Evolutionary conservation across 352 stramenopile species (phyloP).

Genomic region (Bremia lactucae): DNA sequence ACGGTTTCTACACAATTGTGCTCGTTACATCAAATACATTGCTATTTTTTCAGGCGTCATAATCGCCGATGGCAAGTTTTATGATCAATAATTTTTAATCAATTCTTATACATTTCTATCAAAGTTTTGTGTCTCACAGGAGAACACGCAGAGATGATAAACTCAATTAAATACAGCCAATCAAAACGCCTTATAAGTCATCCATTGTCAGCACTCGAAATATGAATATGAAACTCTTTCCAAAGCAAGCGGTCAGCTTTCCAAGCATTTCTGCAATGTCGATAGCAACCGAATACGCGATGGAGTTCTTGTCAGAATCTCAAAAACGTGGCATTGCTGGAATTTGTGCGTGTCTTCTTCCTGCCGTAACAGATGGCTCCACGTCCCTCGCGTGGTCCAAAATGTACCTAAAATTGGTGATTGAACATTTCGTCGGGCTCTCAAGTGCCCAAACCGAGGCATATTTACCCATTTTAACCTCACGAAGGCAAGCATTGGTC

Average conservation of each 20-base stretch:
- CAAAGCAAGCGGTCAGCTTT: neutral
- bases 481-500: constrained; percentile 11
- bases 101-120: too few relatives aligned
- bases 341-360: constrained; percentile 56
- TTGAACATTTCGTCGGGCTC: constrained; percentile 54
- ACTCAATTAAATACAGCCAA: constrained; percentile 6
- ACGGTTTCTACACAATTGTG: constrained; percentile 12
- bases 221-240: constrained; percentile 21
- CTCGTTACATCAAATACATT: too few relatives aligned
- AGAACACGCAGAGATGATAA: too few relatives aligned
- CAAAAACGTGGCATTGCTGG: constrained; percentile 65
- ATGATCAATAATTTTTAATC: too few relatives aligned
- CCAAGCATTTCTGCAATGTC: neutral
- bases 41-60: too few relatives aligned
- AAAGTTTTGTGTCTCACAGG: too few relatives aligned
- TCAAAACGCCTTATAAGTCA: constrained; percentile 3
- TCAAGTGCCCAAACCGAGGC: constrained; percentile 42
- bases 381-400: constrained; percentile 43
- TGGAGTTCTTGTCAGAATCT: constrained; percentile 28
- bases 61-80: constrained; percentile 63
- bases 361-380: constrained; percentile 56
- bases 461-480: constrained; percentile 61
- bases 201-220: constrained; percentile 10
- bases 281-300: constrained; percentile 10
- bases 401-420: constrained; percentile 46